These are phyloP conservation scores for Deinandra increscens DNA, from an alignment of 129 eudicot genomes.

Conservation along the genomic window DNA sequence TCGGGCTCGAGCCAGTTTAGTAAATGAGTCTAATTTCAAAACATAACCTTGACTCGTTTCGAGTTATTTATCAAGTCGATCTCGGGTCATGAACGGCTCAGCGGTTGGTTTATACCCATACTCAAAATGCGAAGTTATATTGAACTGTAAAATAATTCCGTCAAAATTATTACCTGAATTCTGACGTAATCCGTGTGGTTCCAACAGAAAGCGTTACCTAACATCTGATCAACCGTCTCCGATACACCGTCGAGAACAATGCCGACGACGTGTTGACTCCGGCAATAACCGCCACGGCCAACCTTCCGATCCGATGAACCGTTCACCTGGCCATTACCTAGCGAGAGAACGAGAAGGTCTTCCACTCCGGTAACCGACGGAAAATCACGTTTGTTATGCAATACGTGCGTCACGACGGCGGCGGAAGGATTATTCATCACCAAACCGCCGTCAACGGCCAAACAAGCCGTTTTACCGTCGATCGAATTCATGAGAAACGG, in stretches of 20 bases:
- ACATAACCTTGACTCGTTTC: too few species aligned
- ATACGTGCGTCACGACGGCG: slow-evolving; percentile 81
- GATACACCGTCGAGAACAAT: slow-evolving; percentile 82
- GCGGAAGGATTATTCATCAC: slow-evolving; percentile 96
- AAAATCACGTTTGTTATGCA: slow-evolving; percentile 84
- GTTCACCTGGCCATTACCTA: slow-evolving; percentile 64
- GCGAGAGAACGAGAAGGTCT: slow-evolving; percentile 64
- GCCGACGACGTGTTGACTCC: slow-evolving; percentile 43
- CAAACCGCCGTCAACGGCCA: slow-evolving; percentile 82
- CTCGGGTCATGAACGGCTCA: too few species aligned
- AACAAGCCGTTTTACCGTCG: slow-evolving; percentile 64
- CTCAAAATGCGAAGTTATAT: too few species aligned
- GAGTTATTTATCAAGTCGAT: too few species aligned
- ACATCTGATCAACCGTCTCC: slow-evolving; percentile 81
- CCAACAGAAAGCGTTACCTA: slow-evolving; percentile 87
- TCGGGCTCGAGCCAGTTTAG: too few species aligned
- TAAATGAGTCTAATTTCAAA: too few species aligned
- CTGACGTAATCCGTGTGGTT: slow-evolving; percentile 77
- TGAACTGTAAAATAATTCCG: not conserved
- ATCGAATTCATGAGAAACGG: slow-evolving; percentile 59
- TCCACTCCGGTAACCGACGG: slow-evolving; percentile 77
- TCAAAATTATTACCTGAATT: slow-evolving; percentile 61
- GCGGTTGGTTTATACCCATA: too few species aligned
- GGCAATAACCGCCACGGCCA: slow-evolving; percentile 43
- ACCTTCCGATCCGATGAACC: slow-evolving; percentile 29